A percentile compares a stretch with the other conserved stretches of the same genome.
Evolutionary conservation across 306 rosid species (phyloP).

Genomic region (Cicer judaicum): DNA sequence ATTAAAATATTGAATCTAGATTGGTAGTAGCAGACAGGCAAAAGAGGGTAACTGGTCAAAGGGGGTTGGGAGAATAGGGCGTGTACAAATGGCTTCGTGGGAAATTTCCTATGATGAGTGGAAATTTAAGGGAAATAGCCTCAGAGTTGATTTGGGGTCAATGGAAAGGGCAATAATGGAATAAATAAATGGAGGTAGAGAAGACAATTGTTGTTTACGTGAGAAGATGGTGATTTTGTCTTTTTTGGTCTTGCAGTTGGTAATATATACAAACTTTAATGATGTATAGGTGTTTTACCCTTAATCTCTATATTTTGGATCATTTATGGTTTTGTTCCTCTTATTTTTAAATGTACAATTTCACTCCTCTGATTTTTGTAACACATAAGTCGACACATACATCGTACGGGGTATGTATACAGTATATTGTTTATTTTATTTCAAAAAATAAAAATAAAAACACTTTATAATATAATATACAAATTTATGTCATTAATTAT

Average conservation of each 20-base stretch:
- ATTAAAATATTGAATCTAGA: not conserved
- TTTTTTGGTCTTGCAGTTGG: not conserved
- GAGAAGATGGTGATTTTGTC: not conserved
- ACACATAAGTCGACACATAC: no score
- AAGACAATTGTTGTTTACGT: not conserved
- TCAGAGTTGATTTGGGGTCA: not conserved
- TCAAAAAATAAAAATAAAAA: no score
- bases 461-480: no score
- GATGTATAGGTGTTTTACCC: no score
- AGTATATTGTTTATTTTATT: no score
- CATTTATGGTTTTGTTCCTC: no score
- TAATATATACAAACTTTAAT: not conserved
- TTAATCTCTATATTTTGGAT: no score
- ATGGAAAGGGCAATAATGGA: slow-evolving; percentile 18
- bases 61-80: slow-evolving; percentile 26
- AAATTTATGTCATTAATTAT: no score
- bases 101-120: slow-evolving; percentile 39
- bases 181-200: not conserved
- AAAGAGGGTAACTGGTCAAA: slow-evolving; percentile 46
- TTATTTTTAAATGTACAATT: no score
- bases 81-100: slow-evolving; percentile 38
- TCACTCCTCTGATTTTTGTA: no score
- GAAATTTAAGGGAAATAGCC: slow-evolving; percentile 30
- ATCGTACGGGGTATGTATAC: no score
- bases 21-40: slow-evolving; percentile 35